Evolutionary conservation across 768 basidiomycete genomes (phyloP).

Genomic region (Saitozyma podzolica): DNA sequence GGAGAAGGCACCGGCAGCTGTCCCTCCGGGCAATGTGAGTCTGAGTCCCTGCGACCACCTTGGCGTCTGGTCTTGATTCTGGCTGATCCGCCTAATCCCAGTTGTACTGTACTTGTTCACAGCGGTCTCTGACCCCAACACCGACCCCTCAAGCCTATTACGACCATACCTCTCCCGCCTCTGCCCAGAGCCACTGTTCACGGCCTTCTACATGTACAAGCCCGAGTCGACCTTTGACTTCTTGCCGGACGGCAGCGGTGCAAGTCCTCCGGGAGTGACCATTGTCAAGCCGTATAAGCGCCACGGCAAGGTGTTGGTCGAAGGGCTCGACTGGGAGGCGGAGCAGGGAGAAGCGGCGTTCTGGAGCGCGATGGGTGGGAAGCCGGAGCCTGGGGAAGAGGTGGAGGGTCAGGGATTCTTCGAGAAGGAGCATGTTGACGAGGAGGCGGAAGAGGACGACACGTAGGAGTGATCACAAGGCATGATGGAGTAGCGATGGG

Average conservation of each 20-base stretch:
- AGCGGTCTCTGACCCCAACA: background rate
- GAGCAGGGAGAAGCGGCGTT: conserved; percentile 43
- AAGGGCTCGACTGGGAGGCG: conserved; percentile 51
- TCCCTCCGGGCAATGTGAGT: conserved; percentile 52
- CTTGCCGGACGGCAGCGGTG: too few species aligned
- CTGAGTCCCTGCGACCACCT: conserved; percentile 21
- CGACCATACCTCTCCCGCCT: conserved; percentile 20
- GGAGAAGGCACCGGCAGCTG: conserved; percentile 52
- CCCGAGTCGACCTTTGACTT: too few species aligned
- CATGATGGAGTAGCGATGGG: too few species aligned
- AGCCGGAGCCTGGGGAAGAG: background rate
- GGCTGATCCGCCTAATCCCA: conserved; percentile 2
- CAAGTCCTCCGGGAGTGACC: too few species aligned
- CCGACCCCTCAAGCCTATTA: background rate
- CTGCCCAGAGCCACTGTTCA: conserved; percentile 20
- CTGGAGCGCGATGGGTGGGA: conserved; percentile 30
- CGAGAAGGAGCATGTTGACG: conserved; percentile 33
- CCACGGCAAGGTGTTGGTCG: conserved; percentile 21
- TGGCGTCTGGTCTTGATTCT: background rate
- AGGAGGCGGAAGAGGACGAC: conserved; percentile 21
- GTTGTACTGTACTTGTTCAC: conserved; percentile 16
- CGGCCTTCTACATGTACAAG: conserved; percentile 18
- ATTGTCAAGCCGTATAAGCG: conserved; percentile 14
- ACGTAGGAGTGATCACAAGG: background rate
- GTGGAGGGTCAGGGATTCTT: conserved; percentile 39